Percentiles rank a stretch among this genome's conserved stretches.
Evolutionary conservation across 73 alveolate genomes (phyloP).

Genomic region (Breviolum minutum): DNA sequence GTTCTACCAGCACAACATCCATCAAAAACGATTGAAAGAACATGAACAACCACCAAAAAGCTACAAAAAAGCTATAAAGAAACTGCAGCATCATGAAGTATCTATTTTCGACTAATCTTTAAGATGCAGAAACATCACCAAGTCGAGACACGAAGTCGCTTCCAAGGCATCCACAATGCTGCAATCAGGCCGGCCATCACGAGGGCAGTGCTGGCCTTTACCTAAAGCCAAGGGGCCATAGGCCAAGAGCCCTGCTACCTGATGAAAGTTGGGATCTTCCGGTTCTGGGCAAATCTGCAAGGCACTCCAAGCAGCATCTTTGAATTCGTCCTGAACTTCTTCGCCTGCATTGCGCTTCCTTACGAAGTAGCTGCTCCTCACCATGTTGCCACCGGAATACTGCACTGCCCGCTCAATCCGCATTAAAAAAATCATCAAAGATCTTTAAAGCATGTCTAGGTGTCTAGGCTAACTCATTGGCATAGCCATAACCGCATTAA

Average conservation of each 20-base stretch:
- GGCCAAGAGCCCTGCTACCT: conserved; percentile 18
- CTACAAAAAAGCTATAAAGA: neutral
- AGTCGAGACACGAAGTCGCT: neutral
- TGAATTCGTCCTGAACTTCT: neutral
- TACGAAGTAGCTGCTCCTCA: conserved; percentile 17
- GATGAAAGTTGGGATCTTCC: conserved; percentile 43
- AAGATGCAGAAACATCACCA: too few species aligned
- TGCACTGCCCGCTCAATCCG: neutral
- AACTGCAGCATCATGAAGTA: too few species aligned
- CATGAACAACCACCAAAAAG: too few species aligned
- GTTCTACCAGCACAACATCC: neutral
- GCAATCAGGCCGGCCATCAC: conserved; percentile 30
- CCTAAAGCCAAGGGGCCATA: conserved; percentile 59
- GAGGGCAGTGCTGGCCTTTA: conserved; percentile 31
- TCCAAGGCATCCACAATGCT: conserved; percentile 45
- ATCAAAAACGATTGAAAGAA: too few species aligned
- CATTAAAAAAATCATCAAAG: too few species aligned
- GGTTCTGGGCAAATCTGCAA: neutral
- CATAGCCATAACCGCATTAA: too few species aligned
- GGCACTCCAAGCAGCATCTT: conserved; percentile 17
- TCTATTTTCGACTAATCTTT: neutral
- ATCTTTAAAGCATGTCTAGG: too few species aligned
- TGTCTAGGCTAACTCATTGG: too few species aligned
- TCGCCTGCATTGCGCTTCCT: neutral
- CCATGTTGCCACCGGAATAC: too few species aligned